A percentile compares a stretch with the other conserved stretches of the same genome.
Evolutionary conservation across 1,139 yeast genomes (phyloP).

Genomic region (Blastobotrys arbuscula): DNA sequence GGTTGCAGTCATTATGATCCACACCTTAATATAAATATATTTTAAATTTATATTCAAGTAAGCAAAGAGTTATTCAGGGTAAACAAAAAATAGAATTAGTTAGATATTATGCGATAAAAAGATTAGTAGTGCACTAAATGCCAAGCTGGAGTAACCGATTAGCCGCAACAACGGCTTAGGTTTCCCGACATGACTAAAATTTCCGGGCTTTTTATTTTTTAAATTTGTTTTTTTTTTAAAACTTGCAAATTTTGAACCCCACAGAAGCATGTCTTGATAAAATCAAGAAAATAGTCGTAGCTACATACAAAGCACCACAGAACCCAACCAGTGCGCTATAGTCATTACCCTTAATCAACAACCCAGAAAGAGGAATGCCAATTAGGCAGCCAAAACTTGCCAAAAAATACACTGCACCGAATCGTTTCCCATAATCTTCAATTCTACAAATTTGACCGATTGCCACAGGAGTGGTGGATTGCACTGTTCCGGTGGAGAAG

Average conservation of each 20-base stretch:
- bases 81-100: too few relatives aligned
- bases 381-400: conserved; percentile 43
- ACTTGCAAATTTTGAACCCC: conserved; percentile 28
- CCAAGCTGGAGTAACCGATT: too few relatives aligned
- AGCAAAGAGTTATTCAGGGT: too few relatives aligned
- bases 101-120: too few relatives aligned
- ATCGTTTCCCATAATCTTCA: conserved; percentile 45
- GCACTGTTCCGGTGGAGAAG: conserved; percentile 46
- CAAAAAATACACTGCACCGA: conserved; percentile 44
- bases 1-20: too few relatives aligned
- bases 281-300: conserved; percentile 31
- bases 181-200: too few relatives aligned
- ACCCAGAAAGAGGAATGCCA: conserved; percentile 49
- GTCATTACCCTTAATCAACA: conserved; percentile 38
- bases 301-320: conserved; percentile 35
- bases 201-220: too few relatives aligned
- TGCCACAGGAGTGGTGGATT: conserved; percentile 47
- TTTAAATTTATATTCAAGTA: too few relatives aligned
- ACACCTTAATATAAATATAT: too few relatives aligned
- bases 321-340: conserved; percentile 38
- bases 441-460: conserved; percentile 47
- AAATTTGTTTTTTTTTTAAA: too few relatives aligned
- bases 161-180: too few relatives aligned
- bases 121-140: too few relatives aligned
- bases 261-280: conserved; percentile 37